These are phyloP conservation scores for Rugiboletus extremiorientalis DNA, from an alignment of 1,284 basidiomycete genomes.

Conservation along the genomic window DNA sequence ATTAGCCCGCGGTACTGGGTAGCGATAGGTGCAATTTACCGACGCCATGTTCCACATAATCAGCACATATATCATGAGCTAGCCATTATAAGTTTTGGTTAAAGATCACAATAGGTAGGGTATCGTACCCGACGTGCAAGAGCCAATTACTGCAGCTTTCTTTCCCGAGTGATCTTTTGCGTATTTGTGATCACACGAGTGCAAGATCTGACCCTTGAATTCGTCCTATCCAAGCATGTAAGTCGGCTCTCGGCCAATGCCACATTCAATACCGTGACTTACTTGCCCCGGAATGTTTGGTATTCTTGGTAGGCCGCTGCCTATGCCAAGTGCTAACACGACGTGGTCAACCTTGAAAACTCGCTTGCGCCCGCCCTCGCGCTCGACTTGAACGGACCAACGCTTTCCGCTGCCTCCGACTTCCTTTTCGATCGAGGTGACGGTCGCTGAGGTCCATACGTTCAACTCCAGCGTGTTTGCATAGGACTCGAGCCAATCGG, in stretches of 20 bases:
- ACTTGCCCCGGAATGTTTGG: conserved; percentile 40
- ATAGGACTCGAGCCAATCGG: conserved; percentile 51
- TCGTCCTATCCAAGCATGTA: conserved; percentile 36
- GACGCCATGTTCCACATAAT: conserved; percentile 31
- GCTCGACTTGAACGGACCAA: conserved; percentile 42
- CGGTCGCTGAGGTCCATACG: conserved; percentile 43
- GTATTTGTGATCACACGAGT: conserved; percentile 52
- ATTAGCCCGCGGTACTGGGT: not conserved
- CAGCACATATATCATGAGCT: conserved; percentile 33
- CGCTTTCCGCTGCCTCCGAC: conserved; percentile 29
- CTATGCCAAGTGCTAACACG: conserved; percentile 45
- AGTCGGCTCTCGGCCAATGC: conserved; percentile 15
- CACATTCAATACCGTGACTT: not conserved
- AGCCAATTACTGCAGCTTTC: conserved; percentile 60
- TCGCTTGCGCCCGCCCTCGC: conserved; percentile 32
- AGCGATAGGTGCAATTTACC: conserved; percentile 13
- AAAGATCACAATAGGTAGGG: not conserved
- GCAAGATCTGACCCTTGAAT: conserved; percentile 56
- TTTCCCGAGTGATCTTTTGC: conserved; percentile 55
- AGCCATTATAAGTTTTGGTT: not conserved
- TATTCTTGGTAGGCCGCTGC: conserved; percentile 36
- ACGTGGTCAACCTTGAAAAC: conserved; percentile 39
- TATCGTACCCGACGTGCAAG: conserved; percentile 54
- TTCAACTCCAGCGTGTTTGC: conserved; percentile 46
- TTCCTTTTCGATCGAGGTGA: conserved; percentile 34